phyloP scores from a whole-genome alignment of 1,284 basidiomycete genomes.

The Rhodotorula sp. region DNA sequence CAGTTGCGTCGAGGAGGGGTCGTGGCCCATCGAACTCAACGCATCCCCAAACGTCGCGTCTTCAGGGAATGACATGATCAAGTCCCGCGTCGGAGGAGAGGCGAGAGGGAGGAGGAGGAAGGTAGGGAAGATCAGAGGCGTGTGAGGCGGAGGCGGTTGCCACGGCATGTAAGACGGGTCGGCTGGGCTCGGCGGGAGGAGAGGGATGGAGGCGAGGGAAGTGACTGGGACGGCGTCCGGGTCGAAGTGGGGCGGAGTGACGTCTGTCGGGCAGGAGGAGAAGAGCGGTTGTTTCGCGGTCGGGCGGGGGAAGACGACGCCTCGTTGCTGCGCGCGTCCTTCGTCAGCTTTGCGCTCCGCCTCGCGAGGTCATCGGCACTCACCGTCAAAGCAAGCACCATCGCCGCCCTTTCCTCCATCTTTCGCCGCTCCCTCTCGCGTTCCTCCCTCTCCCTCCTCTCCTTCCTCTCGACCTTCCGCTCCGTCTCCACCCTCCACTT shows the following conservation, averaged over 20 bases:
- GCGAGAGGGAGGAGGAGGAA: slow-evolving; percentile 92
- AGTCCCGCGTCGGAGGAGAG: slow-evolving; percentile 67
- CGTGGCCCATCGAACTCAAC: slow-evolving; percentile 62
- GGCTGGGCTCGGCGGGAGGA: slow-evolving; percentile 28
- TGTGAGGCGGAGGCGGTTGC: slow-evolving; percentile 57
- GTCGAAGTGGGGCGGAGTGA: slow-evolving; percentile 55
- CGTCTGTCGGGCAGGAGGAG: slow-evolving; percentile 48
- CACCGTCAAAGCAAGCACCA: slow-evolving; percentile 64
- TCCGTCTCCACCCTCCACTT: slow-evolving; percentile 41
- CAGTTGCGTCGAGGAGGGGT: slow-evolving; percentile 72
- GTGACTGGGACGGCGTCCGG: slow-evolving; percentile 45
- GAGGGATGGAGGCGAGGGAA: slow-evolving; percentile 40
- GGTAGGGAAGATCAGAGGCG: slow-evolving; percentile 75
- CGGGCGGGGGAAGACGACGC: slow-evolving; percentile 57
- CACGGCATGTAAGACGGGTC: slow-evolving; percentile 52
- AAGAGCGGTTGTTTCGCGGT: slow-evolving; percentile 31
- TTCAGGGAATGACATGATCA: slow-evolving; percentile 82
- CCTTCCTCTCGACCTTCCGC: slow-evolving; percentile 36
- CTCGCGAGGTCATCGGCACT: slow-evolving; percentile 35
- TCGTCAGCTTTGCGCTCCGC: neutral
- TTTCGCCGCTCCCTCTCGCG: slow-evolving; percentile 55
- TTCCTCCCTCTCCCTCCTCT: slow-evolving; percentile 58
- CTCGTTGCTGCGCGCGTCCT: slow-evolving; percentile 58
- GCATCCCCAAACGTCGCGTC: slow-evolving; percentile 77
- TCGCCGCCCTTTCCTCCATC: slow-evolving; percentile 53